Evolutionary conservation across 345 rosid species (phyloP).

Genomic region (Populus pruinosa): DNA sequence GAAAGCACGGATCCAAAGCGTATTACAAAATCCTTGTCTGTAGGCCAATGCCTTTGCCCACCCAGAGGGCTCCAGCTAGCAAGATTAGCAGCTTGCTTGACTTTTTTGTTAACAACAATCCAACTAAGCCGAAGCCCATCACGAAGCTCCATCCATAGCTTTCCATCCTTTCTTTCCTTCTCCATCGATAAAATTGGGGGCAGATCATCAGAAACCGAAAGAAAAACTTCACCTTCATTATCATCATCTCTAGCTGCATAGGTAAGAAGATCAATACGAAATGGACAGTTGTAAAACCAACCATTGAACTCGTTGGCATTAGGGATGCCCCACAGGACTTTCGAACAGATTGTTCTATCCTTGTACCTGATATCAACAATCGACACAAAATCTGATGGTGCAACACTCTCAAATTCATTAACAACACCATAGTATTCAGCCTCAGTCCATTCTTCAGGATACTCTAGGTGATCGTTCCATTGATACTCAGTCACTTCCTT

Average conservation of each 20-base stretch:
- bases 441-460: conserved; percentile 70
- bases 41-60: conserved; percentile 84
- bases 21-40: conserved; percentile 70
- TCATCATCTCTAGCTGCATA: conserved; percentile 45
- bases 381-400: conserved; percentile 62
- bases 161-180: conserved; percentile 69
- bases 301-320: conserved; percentile 58
- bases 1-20: conserved; percentile 74
- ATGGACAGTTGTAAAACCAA: conserved; percentile 75
- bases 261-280: conserved; percentile 58
- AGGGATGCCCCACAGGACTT: conserved; percentile 71
- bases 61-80: conserved; percentile 80
- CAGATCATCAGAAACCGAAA: conserved; percentile 62
- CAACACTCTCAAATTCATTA: conserved; percentile 45
- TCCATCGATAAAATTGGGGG: conserved; percentile 62
- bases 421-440: conserved; percentile 67
- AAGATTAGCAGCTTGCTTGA: conserved; percentile 65
- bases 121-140: conserved; percentile 69
- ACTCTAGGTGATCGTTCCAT: conserved; percentile 48
- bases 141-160: conserved; percentile 64
- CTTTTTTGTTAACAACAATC: conserved; percentile 65
- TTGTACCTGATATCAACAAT: conserved; percentile 61
- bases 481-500: conserved; percentile 56
- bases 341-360: conserved; percentile 60
- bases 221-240: conserved; percentile 44